phyloP scores from a whole-genome alignment of 352 stramenopile genomes.

The Blastocystis sp. region DNA sequence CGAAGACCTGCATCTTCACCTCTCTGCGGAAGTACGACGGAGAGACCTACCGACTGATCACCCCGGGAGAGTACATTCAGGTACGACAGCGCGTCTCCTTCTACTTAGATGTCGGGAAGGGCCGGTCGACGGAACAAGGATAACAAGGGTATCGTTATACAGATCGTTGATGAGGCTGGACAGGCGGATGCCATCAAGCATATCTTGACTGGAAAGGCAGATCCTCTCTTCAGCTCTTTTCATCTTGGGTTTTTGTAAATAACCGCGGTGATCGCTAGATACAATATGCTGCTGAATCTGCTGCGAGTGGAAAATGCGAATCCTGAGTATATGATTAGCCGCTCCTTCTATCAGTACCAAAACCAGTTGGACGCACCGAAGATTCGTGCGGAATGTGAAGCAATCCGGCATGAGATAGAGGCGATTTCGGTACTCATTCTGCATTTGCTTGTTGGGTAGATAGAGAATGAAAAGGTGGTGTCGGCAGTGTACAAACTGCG shows the following conservation, averaged over 20 bases:
- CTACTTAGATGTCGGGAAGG: constrained; percentile 84
- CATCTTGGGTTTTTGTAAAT: constrained; percentile 75
- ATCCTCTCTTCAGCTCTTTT: constrained; percentile 85
- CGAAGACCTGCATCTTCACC: constrained; percentile 97
- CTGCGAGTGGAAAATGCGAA: constrained; percentile 92
- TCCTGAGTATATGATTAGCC: constrained; percentile 91
- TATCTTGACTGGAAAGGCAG: constrained; percentile 76
- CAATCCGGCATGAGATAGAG: constrained; percentile 57
- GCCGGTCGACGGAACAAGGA: constrained; percentile 94
- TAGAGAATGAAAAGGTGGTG: constrained; percentile 81
- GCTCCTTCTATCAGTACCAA: constrained; percentile 92
- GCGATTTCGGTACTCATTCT: constrained; percentile 63
- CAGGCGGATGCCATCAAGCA: constrained; percentile 64
- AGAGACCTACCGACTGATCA: constrained; percentile 89
- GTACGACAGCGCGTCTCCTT: neutral
- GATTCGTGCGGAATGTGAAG: constrained; percentile 71
- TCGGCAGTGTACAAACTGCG: constrained; percentile 79
- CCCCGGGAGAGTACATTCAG: constrained; percentile 87
- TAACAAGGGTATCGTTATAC: constrained; percentile 91
- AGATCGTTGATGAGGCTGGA: constrained; percentile 94
- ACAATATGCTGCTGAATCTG: constrained; percentile 99
- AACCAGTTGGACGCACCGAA: constrained; percentile 75
- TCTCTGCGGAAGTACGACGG: constrained; percentile 90
- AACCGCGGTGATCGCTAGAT: constrained; percentile 66
- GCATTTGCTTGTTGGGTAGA: constrained; percentile 68